A percentile compares a stretch with the other conserved stretches of the same genome.
Evolutionary conservation across 768 basidiomycete species (phyloP).

Genomic region (Auricularia sp.): DNA sequence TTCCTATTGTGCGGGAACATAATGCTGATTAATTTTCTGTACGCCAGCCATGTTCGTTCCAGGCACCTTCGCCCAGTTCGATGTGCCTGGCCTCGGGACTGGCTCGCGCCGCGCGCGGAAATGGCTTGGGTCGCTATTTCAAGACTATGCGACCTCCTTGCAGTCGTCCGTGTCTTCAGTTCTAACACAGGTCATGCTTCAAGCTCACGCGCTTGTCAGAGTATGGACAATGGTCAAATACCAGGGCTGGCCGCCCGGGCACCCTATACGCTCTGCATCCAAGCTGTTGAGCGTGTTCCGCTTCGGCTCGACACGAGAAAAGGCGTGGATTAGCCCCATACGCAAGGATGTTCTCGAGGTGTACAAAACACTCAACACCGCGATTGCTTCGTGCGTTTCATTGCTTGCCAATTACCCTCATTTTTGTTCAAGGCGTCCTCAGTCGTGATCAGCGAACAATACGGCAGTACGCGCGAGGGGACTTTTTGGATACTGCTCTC

Average conservation of each 20-base stretch:
- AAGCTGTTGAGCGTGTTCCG: constrained; percentile 13
- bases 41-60: no score
- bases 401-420: constrained; percentile 9
- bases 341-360: constrained; percentile 26
- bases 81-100: no score
- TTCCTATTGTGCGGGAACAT: no score
- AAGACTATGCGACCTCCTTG: no score
- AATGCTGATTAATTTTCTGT: no score
- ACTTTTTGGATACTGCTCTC: constrained; percentile 21
- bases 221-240: constrained; percentile 17
- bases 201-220: no score
- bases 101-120: no score
- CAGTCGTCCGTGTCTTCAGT: no score
- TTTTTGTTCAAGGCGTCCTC: not conserved
- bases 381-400: constrained; percentile 28
- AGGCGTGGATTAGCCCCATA: constrained; percentile 28
- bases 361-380: constrained; percentile 27
- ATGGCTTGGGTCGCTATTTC: no score
- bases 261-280: constrained; percentile 13
- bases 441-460: constrained; percentile 21
- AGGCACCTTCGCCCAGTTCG: no score
- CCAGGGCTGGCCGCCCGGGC: constrained; percentile 25
- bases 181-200: no score
- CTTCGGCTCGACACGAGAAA: constrained; percentile 14
- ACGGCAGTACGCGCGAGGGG: constrained; percentile 21